Evolutionary conservation across 805 yeast species (phyloP).

Genomic region (Candida anglica): DNA sequence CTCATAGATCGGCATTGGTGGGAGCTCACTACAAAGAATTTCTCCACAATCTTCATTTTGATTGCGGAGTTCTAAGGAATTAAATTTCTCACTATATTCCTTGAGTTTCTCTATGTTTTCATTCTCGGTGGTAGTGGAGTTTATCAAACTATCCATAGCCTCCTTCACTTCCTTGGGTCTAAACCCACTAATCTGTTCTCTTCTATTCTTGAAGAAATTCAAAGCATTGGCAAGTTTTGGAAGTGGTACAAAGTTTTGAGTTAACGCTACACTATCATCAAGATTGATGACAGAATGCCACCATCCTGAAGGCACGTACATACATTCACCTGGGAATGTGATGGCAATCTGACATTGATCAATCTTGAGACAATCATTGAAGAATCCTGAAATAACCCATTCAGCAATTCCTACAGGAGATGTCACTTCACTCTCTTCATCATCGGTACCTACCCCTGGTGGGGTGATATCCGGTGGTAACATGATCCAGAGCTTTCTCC

Average conservation of each 20-base stretch:
- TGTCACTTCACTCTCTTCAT: constrained; percentile 81
- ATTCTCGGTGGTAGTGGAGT: constrained; percentile 5
- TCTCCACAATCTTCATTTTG: constrained; percentile 67
- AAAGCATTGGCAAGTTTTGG: constrained; percentile 59
- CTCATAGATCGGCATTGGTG: constrained; percentile 57
- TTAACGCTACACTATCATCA: constrained; percentile 78
- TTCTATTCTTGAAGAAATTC: constrained; percentile 61
- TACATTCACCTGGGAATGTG: constrained; percentile 77
- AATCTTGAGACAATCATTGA: constrained; percentile 58
- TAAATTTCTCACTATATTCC: constrained; percentile 24
- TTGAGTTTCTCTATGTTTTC: constrained; percentile 16
- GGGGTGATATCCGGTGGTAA: constrained; percentile 73
- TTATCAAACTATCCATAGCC: constrained; percentile 21
- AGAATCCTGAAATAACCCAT: constrained; percentile 83
- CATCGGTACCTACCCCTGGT: constrained; percentile 80
- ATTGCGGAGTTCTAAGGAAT: constrained; percentile 16
- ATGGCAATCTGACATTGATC: constrained; percentile 64
- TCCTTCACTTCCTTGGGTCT: constrained; percentile 49
- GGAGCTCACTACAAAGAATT: constrained; percentile 23
- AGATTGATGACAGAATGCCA: constrained; percentile 93
- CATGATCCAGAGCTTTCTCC: constrained; percentile 85
- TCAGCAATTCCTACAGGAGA: constrained; percentile 91
- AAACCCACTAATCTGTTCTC: constrained; percentile 78
- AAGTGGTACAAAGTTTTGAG: constrained; percentile 82
- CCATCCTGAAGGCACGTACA: constrained; percentile 95